phyloP scores from a whole-genome alignment of 257 asterid genomes.

The Jaltomata sinuosa region DNA sequence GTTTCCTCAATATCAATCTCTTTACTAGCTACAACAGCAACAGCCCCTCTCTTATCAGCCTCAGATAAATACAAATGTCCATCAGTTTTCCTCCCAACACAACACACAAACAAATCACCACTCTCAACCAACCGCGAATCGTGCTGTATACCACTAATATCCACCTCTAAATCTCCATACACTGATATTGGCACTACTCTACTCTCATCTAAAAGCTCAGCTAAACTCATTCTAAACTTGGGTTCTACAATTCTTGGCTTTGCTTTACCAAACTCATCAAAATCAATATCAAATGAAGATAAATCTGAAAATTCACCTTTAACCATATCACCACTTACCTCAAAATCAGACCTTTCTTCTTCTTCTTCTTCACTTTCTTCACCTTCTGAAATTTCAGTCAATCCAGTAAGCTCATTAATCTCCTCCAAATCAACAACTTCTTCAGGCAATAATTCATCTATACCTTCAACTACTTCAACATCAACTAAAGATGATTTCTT shows the following conservation, averaged over 20 bases:
- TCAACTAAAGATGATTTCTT: slow-evolving; percentile 12
- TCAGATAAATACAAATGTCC: slow-evolving; percentile 67
- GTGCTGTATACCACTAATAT: slow-evolving; percentile 69
- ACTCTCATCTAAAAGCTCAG: slow-evolving; percentile 88
- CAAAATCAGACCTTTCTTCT: slow-evolving; percentile 40
- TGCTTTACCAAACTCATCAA: slow-evolving; percentile 61
- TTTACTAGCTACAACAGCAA: slow-evolving; percentile 85
- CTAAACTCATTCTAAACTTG: slow-evolving; percentile 71
- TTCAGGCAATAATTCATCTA: slow-evolving; percentile 80
- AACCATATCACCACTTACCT: slow-evolving; percentile 34
- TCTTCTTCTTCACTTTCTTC: slow-evolving; percentile 32
- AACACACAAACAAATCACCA: slow-evolving; percentile 82
- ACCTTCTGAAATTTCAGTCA: slow-evolving; percentile 32
- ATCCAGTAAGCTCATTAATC: slow-evolving; percentile 58
- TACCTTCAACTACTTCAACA: slow-evolving; percentile 19
- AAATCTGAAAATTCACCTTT: slow-evolving; percentile 21
- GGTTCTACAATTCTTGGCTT: slow-evolving; percentile 73
- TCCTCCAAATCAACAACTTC: slow-evolving; percentile 91
- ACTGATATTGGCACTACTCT: slow-evolving; percentile 78
- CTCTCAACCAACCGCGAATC: slow-evolving; percentile 85
- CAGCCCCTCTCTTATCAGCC: slow-evolving; percentile 96
- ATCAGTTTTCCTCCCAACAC: slow-evolving; percentile 60
- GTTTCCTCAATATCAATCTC: slow-evolving; percentile 83
- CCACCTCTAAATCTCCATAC: slow-evolving; percentile 71
- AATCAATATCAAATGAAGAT: slow-evolving; percentile 65